phyloP scores from a whole-genome alignment of 1,139 yeast species.

The Nakaseomyces glabratus region DNA sequence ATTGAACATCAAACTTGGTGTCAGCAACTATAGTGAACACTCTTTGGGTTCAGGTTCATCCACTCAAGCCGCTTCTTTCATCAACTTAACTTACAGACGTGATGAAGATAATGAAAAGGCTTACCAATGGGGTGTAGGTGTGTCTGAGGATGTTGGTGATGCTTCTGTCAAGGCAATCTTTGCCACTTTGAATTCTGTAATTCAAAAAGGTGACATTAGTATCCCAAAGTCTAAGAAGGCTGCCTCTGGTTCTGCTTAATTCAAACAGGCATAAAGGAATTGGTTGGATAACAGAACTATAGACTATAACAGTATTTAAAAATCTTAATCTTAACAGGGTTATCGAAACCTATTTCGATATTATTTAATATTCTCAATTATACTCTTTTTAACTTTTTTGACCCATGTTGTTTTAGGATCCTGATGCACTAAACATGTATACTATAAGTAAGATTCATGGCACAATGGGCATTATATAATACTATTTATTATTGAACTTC shows the following conservation, averaged over 20 bases:
- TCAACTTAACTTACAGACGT: constrained; percentile 47
- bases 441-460: too few relatives aligned
- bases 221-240: constrained; percentile 4
- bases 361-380: too few relatives aligned
- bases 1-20: constrained; percentile 55
- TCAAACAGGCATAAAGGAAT: too few relatives aligned
- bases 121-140: constrained; percentile 87
- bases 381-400: too few relatives aligned
- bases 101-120: constrained; percentile 38
- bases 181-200: constrained; percentile 52
- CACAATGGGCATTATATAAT: too few relatives aligned
- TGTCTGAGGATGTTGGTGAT: constrained; percentile 84
- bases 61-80: constrained; percentile 85
- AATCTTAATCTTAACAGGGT: too few relatives aligned
- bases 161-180: constrained; percentile 78
- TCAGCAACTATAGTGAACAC: constrained; percentile 82
- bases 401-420: too few relatives aligned
- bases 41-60: constrained; percentile 81
- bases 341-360: too few relatives aligned
- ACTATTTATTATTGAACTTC: too few relatives aligned
- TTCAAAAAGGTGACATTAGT: constrained; percentile 26
- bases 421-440: too few relatives aligned
- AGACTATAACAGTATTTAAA: too few relatives aligned
- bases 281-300: too few relatives aligned
- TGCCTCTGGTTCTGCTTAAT: constrained; percentile 6